A percentile compares a stretch with the other conserved stretches of the same genome.
Conservation (phyloP, 2,329 filamentous ascomycete genomes). For the Diplocarpon rosae region DNA sequence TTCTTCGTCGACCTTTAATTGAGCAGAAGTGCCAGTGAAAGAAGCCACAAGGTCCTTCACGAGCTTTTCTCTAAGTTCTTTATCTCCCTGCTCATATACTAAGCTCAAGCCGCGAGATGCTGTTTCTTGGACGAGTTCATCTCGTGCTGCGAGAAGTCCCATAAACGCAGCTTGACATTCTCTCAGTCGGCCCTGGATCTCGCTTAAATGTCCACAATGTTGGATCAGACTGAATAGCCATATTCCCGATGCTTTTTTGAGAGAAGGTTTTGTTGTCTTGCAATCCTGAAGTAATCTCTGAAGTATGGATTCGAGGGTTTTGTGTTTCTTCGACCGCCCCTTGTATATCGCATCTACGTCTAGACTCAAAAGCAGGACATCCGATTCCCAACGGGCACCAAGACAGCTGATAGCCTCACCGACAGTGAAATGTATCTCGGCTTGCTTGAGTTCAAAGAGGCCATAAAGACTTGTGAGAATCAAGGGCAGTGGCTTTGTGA, state of each 20-base stretch:
- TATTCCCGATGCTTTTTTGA: conserved; percentile 86
- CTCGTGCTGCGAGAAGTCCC: conserved; percentile 72
- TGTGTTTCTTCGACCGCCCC: conserved; percentile 31
- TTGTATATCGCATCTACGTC: conserved; percentile 54
- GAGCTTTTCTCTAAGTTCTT: conserved; percentile 66
- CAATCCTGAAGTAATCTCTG: conserved; percentile 68
- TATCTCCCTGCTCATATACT: conserved; percentile 87
- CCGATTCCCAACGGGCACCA: conserved; percentile 72
- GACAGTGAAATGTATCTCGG: conserved; percentile 81
- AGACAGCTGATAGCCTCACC: conserved; percentile 79
- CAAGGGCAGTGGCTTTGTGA: conserved; percentile 33
- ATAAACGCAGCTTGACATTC: conserved; percentile 83
- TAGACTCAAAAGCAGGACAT: conserved; percentile 61
- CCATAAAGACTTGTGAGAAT: conserved; percentile 61
- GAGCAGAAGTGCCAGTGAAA: conserved; percentile 67
- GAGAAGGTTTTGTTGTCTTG: conserved; percentile 73
- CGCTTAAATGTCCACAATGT: conserved; percentile 68
- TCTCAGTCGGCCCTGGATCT: conserved; percentile 63
- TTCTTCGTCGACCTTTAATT: conserved; percentile 76
- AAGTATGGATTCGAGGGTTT: conserved; percentile 33
- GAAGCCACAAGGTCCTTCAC: conserved; percentile 80
- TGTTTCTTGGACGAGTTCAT: conserved; percentile 92
- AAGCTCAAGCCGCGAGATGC: conserved; percentile 83
- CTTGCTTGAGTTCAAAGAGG: conserved; percentile 73
- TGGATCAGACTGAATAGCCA: conserved; percentile 91